A percentile compares a stretch with the other conserved stretches of the same genome.
phyloP scores from a whole-genome alignment of 2,329 filamentous ascomycete genomes.

The Sphaerulina vaccinii region DNA sequence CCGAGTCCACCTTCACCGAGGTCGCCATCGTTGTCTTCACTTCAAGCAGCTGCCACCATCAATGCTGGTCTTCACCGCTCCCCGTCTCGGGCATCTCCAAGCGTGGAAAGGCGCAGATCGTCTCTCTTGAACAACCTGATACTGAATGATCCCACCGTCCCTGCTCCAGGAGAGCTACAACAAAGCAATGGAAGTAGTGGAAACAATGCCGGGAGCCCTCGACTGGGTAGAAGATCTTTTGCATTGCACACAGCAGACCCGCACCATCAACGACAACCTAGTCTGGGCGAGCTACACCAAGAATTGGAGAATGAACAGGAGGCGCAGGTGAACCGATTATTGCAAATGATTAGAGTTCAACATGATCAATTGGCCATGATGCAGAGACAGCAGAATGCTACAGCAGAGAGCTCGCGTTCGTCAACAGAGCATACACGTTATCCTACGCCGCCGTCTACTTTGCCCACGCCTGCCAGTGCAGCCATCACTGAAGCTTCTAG shows the following conservation, averaged over 20 bases:
- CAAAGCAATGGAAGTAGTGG: conserved; percentile 37
- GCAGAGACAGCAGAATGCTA: conserved; percentile 48
- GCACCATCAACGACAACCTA: conserved; percentile 62
- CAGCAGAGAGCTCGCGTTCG: conserved; percentile 25
- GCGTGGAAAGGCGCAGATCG: conserved; percentile 61
- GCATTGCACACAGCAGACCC: conserved; percentile 54
- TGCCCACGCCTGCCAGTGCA: conserved; percentile 41
- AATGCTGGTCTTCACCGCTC: conserved; percentile 60
- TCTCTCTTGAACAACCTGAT: conserved; percentile 71
- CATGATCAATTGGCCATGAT: conserved; percentile 66
- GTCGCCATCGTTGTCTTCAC: conserved; percentile 64
- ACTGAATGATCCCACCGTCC: conserved; percentile 67
- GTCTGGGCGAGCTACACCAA: conserved; percentile 74
- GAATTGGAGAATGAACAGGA: conserved; percentile 78
- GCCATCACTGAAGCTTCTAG: conserved; percentile 41
- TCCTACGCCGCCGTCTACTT: conserved; percentile 40
- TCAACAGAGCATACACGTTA: conserved; percentile 25
- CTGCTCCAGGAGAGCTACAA: conserved; percentile 68
- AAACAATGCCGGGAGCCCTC: conserved; percentile 32
- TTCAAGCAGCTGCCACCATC: conserved; percentile 74
- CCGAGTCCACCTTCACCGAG: conserved; percentile 57
- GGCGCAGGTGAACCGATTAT: conserved; percentile 73
- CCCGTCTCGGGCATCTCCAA: conserved; percentile 50
- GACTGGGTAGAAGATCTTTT: conserved; percentile 33
- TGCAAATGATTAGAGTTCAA: conserved; percentile 71